Evolutionary conservation across 352 stramenopile genomes (phyloP).

Genomic region (Lagenidium sp.): DNA sequence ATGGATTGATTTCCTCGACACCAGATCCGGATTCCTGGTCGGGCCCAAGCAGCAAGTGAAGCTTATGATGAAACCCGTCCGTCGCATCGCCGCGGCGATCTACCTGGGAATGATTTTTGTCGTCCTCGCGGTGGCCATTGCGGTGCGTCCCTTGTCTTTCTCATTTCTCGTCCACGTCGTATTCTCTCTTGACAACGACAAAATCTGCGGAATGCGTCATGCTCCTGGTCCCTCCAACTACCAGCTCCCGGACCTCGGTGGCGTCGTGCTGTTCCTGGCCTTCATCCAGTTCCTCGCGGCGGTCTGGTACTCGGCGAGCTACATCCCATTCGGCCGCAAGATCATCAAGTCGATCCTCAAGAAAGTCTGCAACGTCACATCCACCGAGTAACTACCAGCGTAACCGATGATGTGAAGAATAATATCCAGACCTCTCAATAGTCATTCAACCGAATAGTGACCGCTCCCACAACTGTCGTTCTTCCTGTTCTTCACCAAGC

Average conservation of each 20-base stretch:
- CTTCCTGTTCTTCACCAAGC: constrained; percentile 1
- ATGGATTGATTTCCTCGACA: neutral
- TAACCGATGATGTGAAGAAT: neutral
- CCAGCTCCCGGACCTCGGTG: constrained; percentile 51
- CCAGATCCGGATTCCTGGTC: constrained; percentile 72
- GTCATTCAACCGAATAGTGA: no score
- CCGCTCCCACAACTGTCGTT: no score
- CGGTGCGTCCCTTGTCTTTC: constrained; percentile 19
- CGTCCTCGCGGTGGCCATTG: constrained; percentile 62
- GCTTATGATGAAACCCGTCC: constrained; percentile 83
- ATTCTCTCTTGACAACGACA: neutral
- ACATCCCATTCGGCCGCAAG: constrained; percentile 79
- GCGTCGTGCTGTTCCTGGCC: constrained; percentile 70
- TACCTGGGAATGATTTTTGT: constrained; percentile 76
- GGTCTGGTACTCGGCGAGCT: constrained; percentile 81
- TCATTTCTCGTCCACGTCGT: neutral
- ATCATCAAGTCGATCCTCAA: constrained; percentile 57
- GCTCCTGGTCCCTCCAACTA: no score
- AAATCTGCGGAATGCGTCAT: neutral
- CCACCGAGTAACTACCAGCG: constrained; percentile 7
- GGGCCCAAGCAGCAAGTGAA: constrained; percentile 75
- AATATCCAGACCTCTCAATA: neutral
- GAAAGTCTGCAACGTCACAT: constrained; percentile 40
- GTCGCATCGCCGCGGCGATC: constrained; percentile 55
- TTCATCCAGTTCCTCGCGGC: constrained; percentile 69